Base-by-base conservation (phyloP, 805 yeast genomes). In the Wickerhamiella spandovensis region DNA sequence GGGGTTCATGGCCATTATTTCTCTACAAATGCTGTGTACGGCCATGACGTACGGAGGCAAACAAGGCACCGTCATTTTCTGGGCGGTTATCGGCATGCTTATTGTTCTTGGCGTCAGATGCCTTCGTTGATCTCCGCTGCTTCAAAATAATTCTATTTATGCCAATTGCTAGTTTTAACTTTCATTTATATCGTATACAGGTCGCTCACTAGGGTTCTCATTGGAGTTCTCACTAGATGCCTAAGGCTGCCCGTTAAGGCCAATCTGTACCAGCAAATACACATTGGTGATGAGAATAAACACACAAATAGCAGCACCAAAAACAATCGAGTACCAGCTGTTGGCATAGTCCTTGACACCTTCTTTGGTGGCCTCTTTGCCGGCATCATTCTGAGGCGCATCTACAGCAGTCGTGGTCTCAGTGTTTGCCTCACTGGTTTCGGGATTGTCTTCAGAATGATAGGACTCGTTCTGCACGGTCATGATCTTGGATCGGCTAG, bases 21-120 rank as follows among this genome's bases (percentile, higher is more conserved):
- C 88, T 0, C 67, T 87, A 43, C 89, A 88, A 57, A 84, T 89
- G 94, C 81, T 84, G 61, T 84, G 88, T 10, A 78, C 89, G 18
- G 85, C 94, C 0, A 76, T 86, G 28, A 75, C 81, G 0, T 86
- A 86, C 63, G 88, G 92, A 32, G 94, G 89, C 7, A 44, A 23
- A 5, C 82, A 82, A 50, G 74, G 74, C 28, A 67, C 65, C 8
- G 84, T 81, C 1, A 61, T 82, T 50, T 57, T 66, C 5, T 82
- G 87, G 82, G 70, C 77, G 42, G 65, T 82, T 35, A 18, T 72
- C 4, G 94, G 94, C 0, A 73, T 83, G 48, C 21, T 55, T 2
- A 24, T 59, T 6, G 53, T 56, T 3, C 44, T 59, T 12, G 43
- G 43, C 24, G 43, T 39, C 13, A 12, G 24, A 5, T 39, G 43